These are phyloP conservation scores for Echites panduratus DNA, from an alignment of 257 asterid species.

Conservation along the genomic window DNA sequence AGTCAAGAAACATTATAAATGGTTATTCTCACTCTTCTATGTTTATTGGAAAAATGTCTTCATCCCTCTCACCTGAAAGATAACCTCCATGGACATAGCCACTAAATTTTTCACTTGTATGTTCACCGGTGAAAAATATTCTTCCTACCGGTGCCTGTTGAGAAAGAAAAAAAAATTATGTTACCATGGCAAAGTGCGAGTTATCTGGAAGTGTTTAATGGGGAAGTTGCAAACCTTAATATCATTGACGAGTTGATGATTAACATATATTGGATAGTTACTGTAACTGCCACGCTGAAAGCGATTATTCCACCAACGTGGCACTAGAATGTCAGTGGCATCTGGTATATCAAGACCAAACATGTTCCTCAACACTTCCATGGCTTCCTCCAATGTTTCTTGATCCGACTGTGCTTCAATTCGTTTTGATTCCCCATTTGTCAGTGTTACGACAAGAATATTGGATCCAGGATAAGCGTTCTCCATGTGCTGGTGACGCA, in stretches of 20 bases:
- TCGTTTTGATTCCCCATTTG: constrained; percentile 86
- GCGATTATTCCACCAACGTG: constrained; percentile 95
- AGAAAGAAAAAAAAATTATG: neutral
- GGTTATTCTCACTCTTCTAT: no score
- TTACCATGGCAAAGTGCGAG: neutral
- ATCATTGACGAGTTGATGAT: constrained; percentile 53
- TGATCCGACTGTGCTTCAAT: constrained; percentile 76
- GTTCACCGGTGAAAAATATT: constrained; percentile 85
- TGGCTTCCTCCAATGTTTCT: constrained; percentile 76
- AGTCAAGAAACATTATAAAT: neutral
- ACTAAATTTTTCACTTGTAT: constrained; percentile 74
- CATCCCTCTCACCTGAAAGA: constrained; percentile 58
- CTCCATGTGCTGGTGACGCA: constrained; percentile 79
- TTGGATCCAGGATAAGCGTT: constrained; percentile 89
- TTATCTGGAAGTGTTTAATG: neutral
- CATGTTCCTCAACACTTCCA: constrained; percentile 84
- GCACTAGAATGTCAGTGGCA: constrained; percentile 71
- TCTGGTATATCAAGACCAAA: constrained; percentile 71
- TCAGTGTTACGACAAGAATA: constrained; percentile 79
- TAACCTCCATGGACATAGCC: constrained; percentile 96
- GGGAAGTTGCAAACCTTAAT: constrained; percentile 46
- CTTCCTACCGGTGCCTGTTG: constrained; percentile 88
- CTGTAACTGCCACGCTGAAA: constrained; percentile 92
- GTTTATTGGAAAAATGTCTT: neutral
- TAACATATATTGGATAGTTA: constrained; percentile 62